Base-by-base conservation (phyloP, 2,329 filamentous ascomycete genomes). In the Clonostachys solani region DNA sequence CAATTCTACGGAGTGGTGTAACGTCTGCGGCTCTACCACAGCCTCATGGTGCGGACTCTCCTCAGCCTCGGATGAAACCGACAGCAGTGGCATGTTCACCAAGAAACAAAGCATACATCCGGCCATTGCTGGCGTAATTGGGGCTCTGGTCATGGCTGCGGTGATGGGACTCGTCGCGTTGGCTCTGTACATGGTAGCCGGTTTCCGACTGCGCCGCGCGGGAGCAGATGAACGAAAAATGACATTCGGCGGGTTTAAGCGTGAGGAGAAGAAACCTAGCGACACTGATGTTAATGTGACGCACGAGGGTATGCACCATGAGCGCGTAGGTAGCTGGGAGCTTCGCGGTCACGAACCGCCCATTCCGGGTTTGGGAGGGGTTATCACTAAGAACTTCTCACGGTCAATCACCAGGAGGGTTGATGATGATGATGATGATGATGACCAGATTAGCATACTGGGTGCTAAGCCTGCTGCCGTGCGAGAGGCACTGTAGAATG, bases 241-340 rank as follows among this genome's bases (percentile, higher is more conserved):
- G 5, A 53, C 53, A 6, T 44, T 60, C 5, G 64, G 68, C 18
- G 70, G 72, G 2, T 75, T 75, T 60, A 72, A 68, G 48, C 68
- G 73, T 12, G 56, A 61, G 1, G 69, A 74, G 58, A 75, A 72
- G 59, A 71, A 65, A 59, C 59, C 61, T 1, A 64, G 61, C 4
- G 74, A 78, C 46, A 56, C 60, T 0, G 75, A 78, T 47, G 59
- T 77, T 4, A 56, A 62, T 1, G 60, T 73, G 4, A 63, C 65
- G 2, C 63, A 60, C 40, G 57, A 57, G 7, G 74, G 74, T 1
- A 59, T 53, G 5, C 61, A 63, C 5, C 71, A 76, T 34, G 73
- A 73, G 52, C 67, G 74, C 7, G 56, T 71, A 13, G 74, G 73
- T 2, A 77, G 74, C 55, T 78, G 75, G 75, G 75, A 78, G 52